Base-by-base conservation (phyloP, 163 green algal genomes). In the Scenedesmus sp. region DNA sequence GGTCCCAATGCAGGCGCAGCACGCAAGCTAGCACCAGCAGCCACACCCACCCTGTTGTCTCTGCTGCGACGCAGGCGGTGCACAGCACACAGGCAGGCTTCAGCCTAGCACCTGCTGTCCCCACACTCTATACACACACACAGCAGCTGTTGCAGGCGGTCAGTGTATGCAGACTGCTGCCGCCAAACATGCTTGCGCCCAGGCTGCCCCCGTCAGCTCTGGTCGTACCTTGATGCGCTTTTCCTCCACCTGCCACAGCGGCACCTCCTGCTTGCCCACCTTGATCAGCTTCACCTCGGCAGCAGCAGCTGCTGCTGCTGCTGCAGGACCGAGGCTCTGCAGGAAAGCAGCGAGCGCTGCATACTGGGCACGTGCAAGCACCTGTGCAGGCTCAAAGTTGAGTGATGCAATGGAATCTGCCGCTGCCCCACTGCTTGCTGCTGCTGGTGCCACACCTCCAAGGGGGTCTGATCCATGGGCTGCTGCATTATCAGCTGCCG, bases 191-290 rank as follows among this genome's bases (percentile, higher is more conserved):
- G n/a, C n/a, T n/a, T n/a, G n/a, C n/a, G 37, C 37, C 73, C 7
- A 16, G n/a, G n/a, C n/a, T n/a, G n/a, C n/a, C 12, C 35, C 37
- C 12, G 37, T 16, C 4, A n/a, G 37, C 73, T 0, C 73, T n/a
- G 9, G 33, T 15, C 85, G 9, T 22, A 83, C 85, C 42, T 49
- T 33, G 18, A 80, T n/a, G 35, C 81, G 72, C 6, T 86, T 51
- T 13, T 79, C 86, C 43, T 80, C 30, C 22, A 91, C 20, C 40
- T 81, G 33, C 86, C 86, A 91, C 51, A 91, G 86, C 33, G 86
- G 86, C 82, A 56, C 65, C 65, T 76, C 30, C 65, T 40, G 65
- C 49, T 87, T 87, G 51, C 37, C 78, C 0, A 9, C 44, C 13
- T 78, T 56, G 9, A 40, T 20, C 30, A 87, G 15, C 51, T 43